Evolutionary conservation across 352 stramenopile genomes (phyloP), one percentile per base, ranked within the genome.

Genomic region (Pythium rishiriense): DNA sequence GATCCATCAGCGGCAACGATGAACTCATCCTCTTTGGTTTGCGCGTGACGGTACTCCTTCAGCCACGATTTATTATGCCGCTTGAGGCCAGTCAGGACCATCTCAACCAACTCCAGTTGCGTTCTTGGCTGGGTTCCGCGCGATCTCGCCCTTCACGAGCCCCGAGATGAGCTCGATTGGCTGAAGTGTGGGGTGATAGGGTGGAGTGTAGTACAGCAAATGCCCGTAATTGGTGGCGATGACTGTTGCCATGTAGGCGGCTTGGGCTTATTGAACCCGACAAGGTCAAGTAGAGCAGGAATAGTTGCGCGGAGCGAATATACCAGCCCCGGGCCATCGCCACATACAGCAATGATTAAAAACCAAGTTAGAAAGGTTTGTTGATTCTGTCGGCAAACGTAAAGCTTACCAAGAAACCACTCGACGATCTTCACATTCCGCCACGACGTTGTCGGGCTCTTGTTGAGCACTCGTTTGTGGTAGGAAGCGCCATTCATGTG

Each of bases 401-500:
- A 43, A 43, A 43, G 8, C 14, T 1, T 43, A 43, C 37, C 21
- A 1, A 26, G 1, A 0, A 67, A 21, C 60, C 60, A 67, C n/a
- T 24, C 19, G 35, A 48, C 1, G 39, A 67, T 57, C 15, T 55
- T 42, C 1, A 17, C 51, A 31, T 67, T 62, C 4, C 24, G 1
- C 19, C 14, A 43, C 1, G 6, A 14, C 17, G 1, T 48, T 0
- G 28, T 67, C 49, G 60, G 60, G 3, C 5, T 15, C 3, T 29
- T 19, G 22, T 60, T 67, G 2, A 50, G 1, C 1, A 49, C 42
- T 0, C 51, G 25, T 22, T 67, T 67, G 35, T 67, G 51, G 25
- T 67, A 67, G 11, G 22, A 24, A 8, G 58, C 60, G 2, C 51
- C 50, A 12, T 61, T 42, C 50, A 62, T 56, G 35, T 62, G 50